Evolutionary conservation across 495 filamentous ascomycete genomes (phyloP).

Genomic region (Wilcoxina mikolae): DNA sequence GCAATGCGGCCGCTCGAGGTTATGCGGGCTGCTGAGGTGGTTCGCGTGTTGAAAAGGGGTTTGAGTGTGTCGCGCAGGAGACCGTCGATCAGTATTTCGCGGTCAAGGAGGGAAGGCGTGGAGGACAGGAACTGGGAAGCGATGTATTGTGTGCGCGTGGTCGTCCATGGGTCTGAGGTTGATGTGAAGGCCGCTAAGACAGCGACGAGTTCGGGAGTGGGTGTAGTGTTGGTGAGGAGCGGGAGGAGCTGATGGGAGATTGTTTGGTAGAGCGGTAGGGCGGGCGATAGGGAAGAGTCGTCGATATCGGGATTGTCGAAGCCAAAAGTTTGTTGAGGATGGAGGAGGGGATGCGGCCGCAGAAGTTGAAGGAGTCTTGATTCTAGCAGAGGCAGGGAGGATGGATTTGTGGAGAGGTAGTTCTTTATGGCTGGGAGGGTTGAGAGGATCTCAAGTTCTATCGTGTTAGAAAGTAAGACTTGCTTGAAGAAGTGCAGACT

Average conservation of each 20-base stretch:
- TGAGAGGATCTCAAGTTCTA: neutral
- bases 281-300: neutral
- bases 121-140: neutral
- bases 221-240: neutral
- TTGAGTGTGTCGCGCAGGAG: constrained; percentile 12
- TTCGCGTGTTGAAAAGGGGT: constrained; percentile 10
- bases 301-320: constrained; percentile 9
- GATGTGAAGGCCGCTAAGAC: constrained; percentile 10
- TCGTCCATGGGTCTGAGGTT: constrained; percentile 17
- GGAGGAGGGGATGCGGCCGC: constrained; percentile 6
- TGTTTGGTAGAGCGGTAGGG: constrained; percentile 3
- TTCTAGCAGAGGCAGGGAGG: neutral
- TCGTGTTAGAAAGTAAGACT: too few relatives aligned
- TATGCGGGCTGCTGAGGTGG: constrained; percentile 10
- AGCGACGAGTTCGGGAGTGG: neutral
- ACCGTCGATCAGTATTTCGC: constrained; percentile 2
- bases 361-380: constrained; percentile 1
- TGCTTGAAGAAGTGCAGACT: too few relatives aligned
- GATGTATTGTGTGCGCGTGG: neutral
- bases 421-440: neutral
- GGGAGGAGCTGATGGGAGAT: constrained; percentile 2
- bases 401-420: neutral
- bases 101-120: neutral
- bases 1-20: constrained; percentile 14
- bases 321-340: constrained; percentile 10